Evolutionary conservation across 2,329 filamentous ascomycete species (phyloP).

Genomic region (Cadophora sp.): DNA sequence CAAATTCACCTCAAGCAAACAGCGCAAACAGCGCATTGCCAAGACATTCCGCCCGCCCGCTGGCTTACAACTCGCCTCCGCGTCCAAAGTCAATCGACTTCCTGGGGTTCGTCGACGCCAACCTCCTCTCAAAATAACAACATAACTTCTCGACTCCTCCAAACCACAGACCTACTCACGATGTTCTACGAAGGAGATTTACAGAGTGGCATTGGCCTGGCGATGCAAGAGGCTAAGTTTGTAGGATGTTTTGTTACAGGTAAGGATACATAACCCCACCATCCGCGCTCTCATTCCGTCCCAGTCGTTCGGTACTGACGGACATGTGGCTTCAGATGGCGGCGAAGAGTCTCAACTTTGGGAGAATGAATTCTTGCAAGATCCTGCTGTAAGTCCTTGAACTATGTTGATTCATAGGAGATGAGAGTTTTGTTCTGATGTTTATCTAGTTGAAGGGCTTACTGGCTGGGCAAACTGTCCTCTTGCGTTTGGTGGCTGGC

Average conservation of each 20-base stretch:
- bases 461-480: constrained; percentile 68
- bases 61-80: constrained; percentile 1
- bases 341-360: constrained; percentile 72
- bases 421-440: constrained; percentile 14
- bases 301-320: constrained; percentile 13
- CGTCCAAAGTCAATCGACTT: background rate
- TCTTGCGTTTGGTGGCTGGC: constrained; percentile 73
- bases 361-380: constrained; percentile 72
- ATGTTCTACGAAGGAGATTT: constrained; percentile 87
- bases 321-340: constrained; percentile 60
- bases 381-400: constrained; percentile 56
- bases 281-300: background rate
- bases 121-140: background rate
- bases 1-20: constrained; percentile 5
- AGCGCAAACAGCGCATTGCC: constrained; percentile 20
- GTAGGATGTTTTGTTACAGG: constrained; percentile 87
- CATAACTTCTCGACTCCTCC: background rate
- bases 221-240: constrained; percentile 76
- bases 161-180: background rate
- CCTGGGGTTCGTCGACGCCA: background rate
- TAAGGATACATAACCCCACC: constrained; percentile 44
- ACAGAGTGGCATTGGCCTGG: constrained; percentile 79
- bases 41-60: background rate
- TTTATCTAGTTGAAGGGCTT: constrained; percentile 57
- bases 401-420: constrained; percentile 8